These are phyloP conservation scores for Nicotiana undulata DNA, from an alignment of 257 asterid species.

Conservation along the genomic window DNA sequence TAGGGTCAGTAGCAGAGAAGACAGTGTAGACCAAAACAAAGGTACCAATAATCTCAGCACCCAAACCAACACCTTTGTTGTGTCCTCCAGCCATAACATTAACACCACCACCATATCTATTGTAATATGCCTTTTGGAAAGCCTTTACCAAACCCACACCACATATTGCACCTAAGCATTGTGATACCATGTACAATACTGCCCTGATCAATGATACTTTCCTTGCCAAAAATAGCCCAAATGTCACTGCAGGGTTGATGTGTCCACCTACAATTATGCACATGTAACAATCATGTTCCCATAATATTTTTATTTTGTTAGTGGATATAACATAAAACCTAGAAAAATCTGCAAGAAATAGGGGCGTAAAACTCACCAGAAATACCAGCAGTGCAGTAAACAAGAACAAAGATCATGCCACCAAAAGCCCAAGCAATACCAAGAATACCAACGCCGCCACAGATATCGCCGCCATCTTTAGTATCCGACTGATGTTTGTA, in stretches of 20 bases:
- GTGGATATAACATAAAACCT: too few species aligned
- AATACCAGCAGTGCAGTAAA: conserved; percentile 86
- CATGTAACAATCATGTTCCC: not conserved
- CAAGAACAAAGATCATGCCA: conserved; percentile 69
- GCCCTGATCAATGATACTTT: conserved; percentile 66
- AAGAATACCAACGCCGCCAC: conserved; percentile 62
- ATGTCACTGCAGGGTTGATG: conserved; percentile 63
- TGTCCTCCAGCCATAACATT: conserved; percentile 40
- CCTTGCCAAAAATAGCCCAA: conserved; percentile 59
- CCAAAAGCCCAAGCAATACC: conserved; percentile 90
- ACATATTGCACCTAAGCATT: conserved; percentile 64
- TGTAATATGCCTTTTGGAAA: conserved; percentile 44
- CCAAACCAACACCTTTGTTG: conserved; percentile 54
- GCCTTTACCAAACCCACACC: conserved; percentile 77
- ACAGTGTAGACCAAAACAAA: conserved; percentile 76
- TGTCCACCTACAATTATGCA: conserved; percentile 34
- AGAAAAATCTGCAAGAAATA: too few species aligned
- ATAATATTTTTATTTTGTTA: too few species aligned
- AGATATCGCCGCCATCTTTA: conserved; percentile 28
- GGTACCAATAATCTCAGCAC: conserved; percentile 73
- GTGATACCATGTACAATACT: conserved; percentile 55
- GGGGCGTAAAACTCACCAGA: conserved; percentile 33
- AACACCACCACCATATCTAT: conserved; percentile 60
- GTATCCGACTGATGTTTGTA: conserved; percentile 41
- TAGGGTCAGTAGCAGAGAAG: conserved; percentile 76